phyloP scores from a whole-genome alignment of 306 rosid genomes.

The Argentina anserina region DNA sequence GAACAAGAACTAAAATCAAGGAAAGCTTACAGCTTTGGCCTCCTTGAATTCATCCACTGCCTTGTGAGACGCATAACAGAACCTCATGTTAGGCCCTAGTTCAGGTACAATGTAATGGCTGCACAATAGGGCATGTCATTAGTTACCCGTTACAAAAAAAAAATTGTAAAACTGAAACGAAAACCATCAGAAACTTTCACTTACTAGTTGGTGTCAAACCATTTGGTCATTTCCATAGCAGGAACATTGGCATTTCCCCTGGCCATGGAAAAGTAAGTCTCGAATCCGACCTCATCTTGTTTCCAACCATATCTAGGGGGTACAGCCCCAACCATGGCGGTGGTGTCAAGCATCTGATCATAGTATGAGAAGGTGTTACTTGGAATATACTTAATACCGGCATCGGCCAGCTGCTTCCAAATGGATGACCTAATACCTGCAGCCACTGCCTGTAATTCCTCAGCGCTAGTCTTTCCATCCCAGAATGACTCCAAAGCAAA shows the following conservation, averaged over 20 bases:
- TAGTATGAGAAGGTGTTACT: constrained; percentile 84
- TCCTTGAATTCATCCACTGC: constrained; percentile 78
- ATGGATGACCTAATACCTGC: constrained; percentile 57
- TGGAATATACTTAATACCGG: constrained; percentile 69
- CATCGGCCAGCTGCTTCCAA: constrained; percentile 79
- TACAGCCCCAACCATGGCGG: constrained; percentile 84
- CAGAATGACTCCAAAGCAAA: constrained; percentile 83
- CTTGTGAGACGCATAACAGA: constrained; percentile 81
- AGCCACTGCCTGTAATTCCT: constrained; percentile 56
- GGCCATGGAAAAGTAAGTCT: constrained; percentile 80
- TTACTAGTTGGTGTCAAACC: constrained; percentile 83
- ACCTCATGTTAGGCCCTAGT: constrained; percentile 69
- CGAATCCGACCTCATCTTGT: constrained; percentile 67
- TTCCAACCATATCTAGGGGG: constrained; percentile 76
- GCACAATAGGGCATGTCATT: constrained; percentile 12
- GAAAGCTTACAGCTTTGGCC: constrained; percentile 70
- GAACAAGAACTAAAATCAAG: background rate
- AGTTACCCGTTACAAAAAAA: background rate
- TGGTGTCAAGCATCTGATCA: constrained; percentile 80
- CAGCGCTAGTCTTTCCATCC: constrained; percentile 73
- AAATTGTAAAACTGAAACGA: constrained; percentile 7
- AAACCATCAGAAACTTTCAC: constrained; percentile 22
- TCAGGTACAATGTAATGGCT: constrained; percentile 93
- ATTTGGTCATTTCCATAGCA: constrained; percentile 92
- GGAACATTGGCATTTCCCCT: constrained; percentile 74